Percentiles rank a stretch among this genome's conserved stretches.
Evolutionary conservation across 305 asterid species (phyloP).

Genomic region (Fraxinus ornus): DNA sequence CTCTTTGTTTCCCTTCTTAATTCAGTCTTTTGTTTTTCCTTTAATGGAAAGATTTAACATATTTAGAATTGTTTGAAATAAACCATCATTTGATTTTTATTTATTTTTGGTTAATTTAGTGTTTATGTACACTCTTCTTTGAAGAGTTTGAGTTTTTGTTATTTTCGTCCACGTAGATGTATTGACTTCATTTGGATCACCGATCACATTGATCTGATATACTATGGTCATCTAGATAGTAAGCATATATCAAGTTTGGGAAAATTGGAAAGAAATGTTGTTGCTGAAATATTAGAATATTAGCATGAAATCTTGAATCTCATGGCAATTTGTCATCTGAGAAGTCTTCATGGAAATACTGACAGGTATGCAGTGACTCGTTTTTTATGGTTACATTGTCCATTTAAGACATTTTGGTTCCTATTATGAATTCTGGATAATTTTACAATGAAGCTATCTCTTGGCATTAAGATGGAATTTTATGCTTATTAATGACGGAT

Average conservation of each 20-base stretch:
- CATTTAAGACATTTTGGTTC: not conserved
- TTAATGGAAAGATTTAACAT: slow-evolving; percentile 11
- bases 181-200: not conserved
- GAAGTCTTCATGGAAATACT: not conserved
- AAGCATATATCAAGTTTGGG: not conserved
- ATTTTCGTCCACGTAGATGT: not conserved
- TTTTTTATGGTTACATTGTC: slow-evolving; percentile 7
- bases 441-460: not conserved
- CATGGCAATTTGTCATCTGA: not conserved
- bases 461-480: not conserved
- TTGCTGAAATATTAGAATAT: not conserved
- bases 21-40: slow-evolving; percentile 10
- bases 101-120: not conserved
- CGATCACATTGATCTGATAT: not conserved
- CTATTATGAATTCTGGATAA: not conserved
- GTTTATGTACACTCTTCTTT: not conserved
- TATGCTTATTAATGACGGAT: not conserved
- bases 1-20: not conserved
- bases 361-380: not conserved
- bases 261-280: not conserved
- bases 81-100: not conserved
- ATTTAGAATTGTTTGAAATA: not conserved
- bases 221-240: not conserved
- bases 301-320: not conserved
- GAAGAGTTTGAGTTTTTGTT: not conserved